phyloP scores from a whole-genome alignment of 176 grass and related monocot genomes.

The Typha latifolia region DNA sequence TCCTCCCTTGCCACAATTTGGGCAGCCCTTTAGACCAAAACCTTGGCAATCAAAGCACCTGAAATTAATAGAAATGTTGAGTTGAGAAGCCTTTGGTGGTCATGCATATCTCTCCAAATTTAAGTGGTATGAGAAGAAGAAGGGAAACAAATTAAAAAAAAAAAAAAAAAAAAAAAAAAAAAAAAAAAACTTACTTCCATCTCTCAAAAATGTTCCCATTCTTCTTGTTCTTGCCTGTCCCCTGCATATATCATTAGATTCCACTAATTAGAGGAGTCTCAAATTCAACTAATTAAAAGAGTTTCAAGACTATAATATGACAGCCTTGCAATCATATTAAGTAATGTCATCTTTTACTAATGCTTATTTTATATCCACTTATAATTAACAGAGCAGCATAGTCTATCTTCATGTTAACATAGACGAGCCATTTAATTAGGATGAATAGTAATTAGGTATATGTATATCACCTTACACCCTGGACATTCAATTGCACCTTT shows the following conservation, averaged over 20 bases:
- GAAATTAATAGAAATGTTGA: not conserved
- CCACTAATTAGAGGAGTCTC: not conserved
- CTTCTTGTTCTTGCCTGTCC: slow-evolving; percentile 93
- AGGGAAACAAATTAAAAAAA: too few species aligned
- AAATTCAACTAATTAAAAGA: too few species aligned
- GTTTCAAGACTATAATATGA: too few species aligned
- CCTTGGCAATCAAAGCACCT: slow-evolving; percentile 94
- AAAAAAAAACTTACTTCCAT: slow-evolving; percentile 60
- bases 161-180: not conserved
- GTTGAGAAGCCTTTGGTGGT: not conserved
- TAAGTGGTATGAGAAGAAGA: not conserved
- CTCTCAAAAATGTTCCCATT: slow-evolving; percentile 97
- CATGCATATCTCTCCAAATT: not conserved
- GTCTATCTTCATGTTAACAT: too few species aligned
- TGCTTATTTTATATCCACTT: too few species aligned
- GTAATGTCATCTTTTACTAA: too few species aligned
- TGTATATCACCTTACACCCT: slow-evolving; percentile 57
- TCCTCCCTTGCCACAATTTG: slow-evolving; percentile 65
- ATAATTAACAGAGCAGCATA: too few species aligned
- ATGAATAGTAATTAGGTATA: not conserved
- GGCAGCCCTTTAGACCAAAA: slow-evolving; percentile 77
- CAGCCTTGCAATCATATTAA: too few species aligned
- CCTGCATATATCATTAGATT: slow-evolving; percentile 23
- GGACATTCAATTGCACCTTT: slow-evolving; percentile 82
- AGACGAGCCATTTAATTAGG: too few species aligned